phyloP scores from a whole-genome alignment of 2,329 filamentous ascomycete genomes.

The Ophiocordyceps australis region DNA sequence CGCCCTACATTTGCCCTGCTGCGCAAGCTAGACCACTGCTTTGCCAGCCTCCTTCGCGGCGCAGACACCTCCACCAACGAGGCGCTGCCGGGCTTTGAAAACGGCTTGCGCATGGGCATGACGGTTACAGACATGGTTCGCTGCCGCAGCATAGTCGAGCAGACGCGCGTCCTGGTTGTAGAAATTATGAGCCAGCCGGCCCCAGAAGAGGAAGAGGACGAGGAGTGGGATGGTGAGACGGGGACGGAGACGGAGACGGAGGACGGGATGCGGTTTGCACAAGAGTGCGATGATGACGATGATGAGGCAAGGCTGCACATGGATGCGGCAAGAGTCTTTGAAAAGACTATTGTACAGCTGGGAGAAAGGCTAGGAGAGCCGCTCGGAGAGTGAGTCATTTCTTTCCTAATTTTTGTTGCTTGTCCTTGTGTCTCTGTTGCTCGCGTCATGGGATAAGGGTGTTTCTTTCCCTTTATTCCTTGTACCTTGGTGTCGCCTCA shows the following conservation, averaged over 20 bases:
- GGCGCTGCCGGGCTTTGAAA: constrained; percentile 51
- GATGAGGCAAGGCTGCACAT: constrained; percentile 39
- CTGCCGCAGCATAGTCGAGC: constrained; percentile 64
- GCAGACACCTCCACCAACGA: constrained; percentile 47
- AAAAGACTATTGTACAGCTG: constrained; percentile 58
- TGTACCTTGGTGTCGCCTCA: too few species aligned
- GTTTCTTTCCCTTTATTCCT: too few species aligned
- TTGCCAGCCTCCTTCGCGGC: constrained; percentile 56
- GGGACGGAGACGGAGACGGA: constrained; percentile 15
- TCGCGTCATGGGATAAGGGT: too few species aligned
- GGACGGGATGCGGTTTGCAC: too few species aligned
- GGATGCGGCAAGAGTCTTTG: constrained; percentile 61
- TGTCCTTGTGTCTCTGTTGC: too few species aligned
- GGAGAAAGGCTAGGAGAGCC: constrained; percentile 43
- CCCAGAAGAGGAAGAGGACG: constrained; percentile 20
- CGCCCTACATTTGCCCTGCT: constrained; percentile 52
- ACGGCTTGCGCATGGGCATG: constrained; percentile 43
- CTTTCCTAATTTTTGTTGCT: too few species aligned
- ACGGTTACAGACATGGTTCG: constrained; percentile 74
- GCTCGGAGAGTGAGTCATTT: too few species aligned
- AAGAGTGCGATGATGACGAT: constrained; percentile 3
- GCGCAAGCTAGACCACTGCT: constrained; percentile 67
- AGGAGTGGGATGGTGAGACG: constrained; percentile 18
- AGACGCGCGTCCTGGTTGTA: constrained; percentile 52
- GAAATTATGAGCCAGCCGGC: constrained; percentile 39